These are phyloP conservation scores for Asparagopsis taxiformis DNA, from an alignment of 31 red algal genomes.

Conservation along the genomic window DNA sequence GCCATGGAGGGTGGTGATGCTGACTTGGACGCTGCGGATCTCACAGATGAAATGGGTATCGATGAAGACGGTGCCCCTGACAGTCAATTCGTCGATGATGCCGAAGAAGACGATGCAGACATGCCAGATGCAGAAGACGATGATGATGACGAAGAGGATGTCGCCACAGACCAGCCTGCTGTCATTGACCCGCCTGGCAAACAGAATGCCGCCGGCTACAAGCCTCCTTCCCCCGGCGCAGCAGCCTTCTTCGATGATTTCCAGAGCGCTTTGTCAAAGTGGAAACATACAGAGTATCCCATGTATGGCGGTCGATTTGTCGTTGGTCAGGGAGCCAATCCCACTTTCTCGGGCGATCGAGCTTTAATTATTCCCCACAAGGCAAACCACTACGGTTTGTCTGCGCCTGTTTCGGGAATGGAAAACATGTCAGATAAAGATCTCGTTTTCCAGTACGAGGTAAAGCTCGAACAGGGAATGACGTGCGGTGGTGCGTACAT, in stretches of 20 bases:
- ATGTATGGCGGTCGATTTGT: slow-evolving; percentile 57
- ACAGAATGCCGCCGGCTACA: slow-evolving; percentile 48
- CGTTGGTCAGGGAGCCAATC: slow-evolving; percentile 77
- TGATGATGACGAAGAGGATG: slow-evolving; percentile 30
- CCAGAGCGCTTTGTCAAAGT: slow-evolving; percentile 66
- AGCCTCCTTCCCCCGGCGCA: slow-evolving; percentile 15
- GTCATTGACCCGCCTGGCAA: slow-evolving; percentile 67
- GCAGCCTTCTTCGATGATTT: slow-evolving; percentile 86
- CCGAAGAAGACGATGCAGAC: slow-evolving; percentile 30
- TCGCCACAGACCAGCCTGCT: slow-evolving; percentile 26
- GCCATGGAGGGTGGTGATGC: slow-evolving; percentile 4
- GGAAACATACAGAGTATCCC: slow-evolving; percentile 45
- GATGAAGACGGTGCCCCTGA: slow-evolving; percentile 21
- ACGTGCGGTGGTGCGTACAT: slow-evolving; percentile 95
- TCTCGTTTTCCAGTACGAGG: slow-evolving; percentile 91
- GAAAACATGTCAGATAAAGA: slow-evolving; percentile 44
- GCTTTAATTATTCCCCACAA: slow-evolving; percentile 65
- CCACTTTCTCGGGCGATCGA: slow-evolving; percentile 72
- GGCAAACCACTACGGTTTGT: slow-evolving; percentile 55
- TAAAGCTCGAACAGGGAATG: slow-evolving; percentile 85
- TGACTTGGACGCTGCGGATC: slow-evolving; percentile 23
- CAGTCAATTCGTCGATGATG: slow-evolving; percentile 16
- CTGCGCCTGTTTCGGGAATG: slow-evolving; percentile 27
- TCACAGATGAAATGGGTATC: slow-evolving; percentile 4
- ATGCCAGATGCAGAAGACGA: slow-evolving; percentile 11